Base-by-base conservation (phyloP, 23 red algal genomes). In the Agarophyton chilense region DNA sequence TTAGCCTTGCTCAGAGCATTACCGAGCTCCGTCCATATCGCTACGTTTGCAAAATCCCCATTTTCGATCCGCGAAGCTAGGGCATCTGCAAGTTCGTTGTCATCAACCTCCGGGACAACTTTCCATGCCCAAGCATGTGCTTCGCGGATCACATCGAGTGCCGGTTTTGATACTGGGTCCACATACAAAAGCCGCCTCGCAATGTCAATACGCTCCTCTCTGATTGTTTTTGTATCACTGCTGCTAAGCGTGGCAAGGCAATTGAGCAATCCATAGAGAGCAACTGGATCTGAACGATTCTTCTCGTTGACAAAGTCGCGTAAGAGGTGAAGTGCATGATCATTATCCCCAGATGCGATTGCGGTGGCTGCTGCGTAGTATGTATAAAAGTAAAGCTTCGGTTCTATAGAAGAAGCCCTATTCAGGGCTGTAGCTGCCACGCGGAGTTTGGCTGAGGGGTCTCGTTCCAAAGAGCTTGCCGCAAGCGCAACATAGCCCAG, bases 51-150 rank as follows among this genome's bases (percentile, higher is more conserved):
- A 13, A 81, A 74, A 71, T 73, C 88, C 12, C 88, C 75, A 72
- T 82, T 50, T 61, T 91, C 88, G 18, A 91, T 91, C 17, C 88
- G 88, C 14, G 55, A 52, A 42, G 64, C 88, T 38, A 82, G 22
- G 16, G 77, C 88, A 22, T 82, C 77, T 32, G 77, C 88, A 7
- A 91, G 21, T 60, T 91, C 88, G 22, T 47, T 33, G 19, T 52
- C 58, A 68, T 71, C 42, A 19, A 91, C 88, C 4, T 35, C 11
- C n/a, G 88, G 88, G 12, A 1, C 9, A 47, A 91, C 75, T 4
- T 67, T 41, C 88, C 88, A 91, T 43, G 25, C 41, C 88, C 88
- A 91, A n/a, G 88, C 75, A 74, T 91, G 22, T 49, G 88, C 88
- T 58, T 91, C 88, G 31, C 60, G 39, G 25, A 91, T 60, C 31